Evolutionary conservation across 2,329 filamentous ascomycete species (phyloP), one percentile per base, ranked within the genome.

Genomic region (Neocatenulostroma microsporum): DNA sequence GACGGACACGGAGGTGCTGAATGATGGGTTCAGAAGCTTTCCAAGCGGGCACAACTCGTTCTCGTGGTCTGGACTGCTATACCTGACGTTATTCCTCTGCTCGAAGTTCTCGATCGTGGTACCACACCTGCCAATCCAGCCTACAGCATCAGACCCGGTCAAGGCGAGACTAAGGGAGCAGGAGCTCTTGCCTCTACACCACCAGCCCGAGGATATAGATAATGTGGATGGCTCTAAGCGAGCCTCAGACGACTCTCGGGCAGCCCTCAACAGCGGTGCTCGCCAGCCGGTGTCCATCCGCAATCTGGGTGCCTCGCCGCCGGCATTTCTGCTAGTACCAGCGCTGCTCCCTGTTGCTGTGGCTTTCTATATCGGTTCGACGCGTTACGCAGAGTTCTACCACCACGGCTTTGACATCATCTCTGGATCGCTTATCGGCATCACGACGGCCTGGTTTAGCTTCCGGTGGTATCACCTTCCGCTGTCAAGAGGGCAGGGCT

Each of bases 351-450:
- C 88, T 2, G 74, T 87, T 46, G 81, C 78, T 39, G 67, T 76
- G 1, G 82, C 87, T 4, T 74, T 87, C 45, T 94, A 87, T 64
- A 82, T 95, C 44, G 73, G 81, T n/a, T 76, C 80, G 19, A 89
- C 85, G 1, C 82, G 89, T 9, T 96, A 82, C 74, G 87, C 81
- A 41, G 81, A 95, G 60, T 93, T 81, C 64, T 78, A 84, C 25
- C 89, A 96, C 60, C 84, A 89, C 57, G 87, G 81, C n/a, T 89
- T 94, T 57, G 89, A 96, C 47, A 84, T 95, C 47, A 63, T 95
- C 2, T 85, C 83, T 45, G 89, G 89, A n/a, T 82, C 80, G 37
- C 47, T 83, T 10, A 82, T 95, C 44, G 89, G 89, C 7, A 72
- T 80, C 11, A 62, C 78, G 29, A 75, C 75, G 24, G 75, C 84